Conservation (phyloP, 208 protist genomes). For the Acanthamoeba rhysodes region DNA sequence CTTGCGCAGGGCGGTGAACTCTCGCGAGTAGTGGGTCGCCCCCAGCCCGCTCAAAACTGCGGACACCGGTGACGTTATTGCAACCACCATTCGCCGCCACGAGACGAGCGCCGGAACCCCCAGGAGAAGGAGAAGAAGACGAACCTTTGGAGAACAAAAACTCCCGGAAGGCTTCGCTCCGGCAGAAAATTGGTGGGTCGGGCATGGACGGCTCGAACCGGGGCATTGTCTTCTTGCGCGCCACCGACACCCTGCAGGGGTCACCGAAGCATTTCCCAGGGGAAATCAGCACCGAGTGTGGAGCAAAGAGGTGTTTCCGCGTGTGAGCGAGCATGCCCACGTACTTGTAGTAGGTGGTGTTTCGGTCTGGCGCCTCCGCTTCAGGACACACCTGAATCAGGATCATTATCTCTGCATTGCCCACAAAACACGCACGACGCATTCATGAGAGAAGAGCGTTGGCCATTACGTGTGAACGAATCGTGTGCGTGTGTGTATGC, state of each 20-base stretch:
- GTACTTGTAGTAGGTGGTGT: constrained; percentile 2
- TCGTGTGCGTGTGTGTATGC: background rate
- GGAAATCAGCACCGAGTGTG: too few species aligned
- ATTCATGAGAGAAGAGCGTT: too few species aligned
- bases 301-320: too few species aligned
- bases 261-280: too few species aligned
- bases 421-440: too few species aligned
- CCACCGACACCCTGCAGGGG: background rate
- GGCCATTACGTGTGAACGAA: too few species aligned
- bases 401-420: background rate
- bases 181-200: background rate
- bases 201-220: background rate
- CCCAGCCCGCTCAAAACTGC: constrained; percentile 26
- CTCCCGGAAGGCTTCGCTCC: background rate
- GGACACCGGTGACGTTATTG: too few species aligned
- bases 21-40: constrained; percentile 34
- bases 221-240: constrained; percentile 31
- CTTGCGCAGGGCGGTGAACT: constrained; percentile 38
- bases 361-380: background rate
- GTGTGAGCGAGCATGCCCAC: too few species aligned
- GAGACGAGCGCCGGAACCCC: background rate
- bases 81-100: too few species aligned
- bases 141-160: background rate
- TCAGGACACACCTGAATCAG: constrained; percentile 27
- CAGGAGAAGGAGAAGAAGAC: too few species aligned